These are phyloP conservation scores for Ceratocystis eucalypticola DNA, from an alignment of 2,329 filamentous ascomycete species.

Conservation along the genomic window DNA sequence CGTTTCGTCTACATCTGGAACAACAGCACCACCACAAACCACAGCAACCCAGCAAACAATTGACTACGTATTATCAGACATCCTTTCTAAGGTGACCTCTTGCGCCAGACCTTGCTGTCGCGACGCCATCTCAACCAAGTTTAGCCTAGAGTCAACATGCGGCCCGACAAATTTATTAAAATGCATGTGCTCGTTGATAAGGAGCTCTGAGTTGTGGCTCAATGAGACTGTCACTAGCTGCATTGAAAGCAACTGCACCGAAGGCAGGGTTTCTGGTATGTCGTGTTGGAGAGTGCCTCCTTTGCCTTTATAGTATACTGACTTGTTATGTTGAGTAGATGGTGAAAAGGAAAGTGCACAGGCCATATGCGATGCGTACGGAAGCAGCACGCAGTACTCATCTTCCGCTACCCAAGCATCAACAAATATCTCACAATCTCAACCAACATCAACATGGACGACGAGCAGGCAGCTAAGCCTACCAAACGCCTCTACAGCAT, in stretches of 20 bases:
- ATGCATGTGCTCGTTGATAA: slow-evolving; percentile 13
- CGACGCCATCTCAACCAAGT: slow-evolving; percentile 9
- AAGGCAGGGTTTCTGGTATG: slow-evolving; percentile 11
- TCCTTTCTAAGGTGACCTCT: slow-evolving; percentile 10
- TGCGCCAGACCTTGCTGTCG: slow-evolving; percentile 11
- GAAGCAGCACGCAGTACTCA: neutral
- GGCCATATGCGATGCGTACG: slow-evolving; percentile 6
- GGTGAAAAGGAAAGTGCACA: slow-evolving; percentile 1
- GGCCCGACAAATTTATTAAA: slow-evolving; percentile 8
- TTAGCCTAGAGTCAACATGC: slow-evolving; percentile 6
- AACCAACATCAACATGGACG: neutral
- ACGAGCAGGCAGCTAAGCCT: neutral
- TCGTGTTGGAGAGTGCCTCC: neutral
- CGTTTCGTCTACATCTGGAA: neutral
- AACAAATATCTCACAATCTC: neutral
- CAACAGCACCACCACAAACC: neutral
- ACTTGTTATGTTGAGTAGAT: neutral
- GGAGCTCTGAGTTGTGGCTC: neutral
- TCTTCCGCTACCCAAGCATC: neutral
- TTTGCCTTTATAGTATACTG: neutral
- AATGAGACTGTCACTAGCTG: slow-evolving; percentile 12
- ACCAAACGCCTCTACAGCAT: slow-evolving; percentile 11
- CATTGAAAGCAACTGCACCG: slow-evolving; percentile 10
- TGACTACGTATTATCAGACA: slow-evolving; percentile 5
- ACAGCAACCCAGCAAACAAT: slow-evolving; percentile 5